Evolutionary conservation across 2,329 filamentous ascomycete genomes (phyloP).

Genomic region (Malbranchea cinnamomea): DNA sequence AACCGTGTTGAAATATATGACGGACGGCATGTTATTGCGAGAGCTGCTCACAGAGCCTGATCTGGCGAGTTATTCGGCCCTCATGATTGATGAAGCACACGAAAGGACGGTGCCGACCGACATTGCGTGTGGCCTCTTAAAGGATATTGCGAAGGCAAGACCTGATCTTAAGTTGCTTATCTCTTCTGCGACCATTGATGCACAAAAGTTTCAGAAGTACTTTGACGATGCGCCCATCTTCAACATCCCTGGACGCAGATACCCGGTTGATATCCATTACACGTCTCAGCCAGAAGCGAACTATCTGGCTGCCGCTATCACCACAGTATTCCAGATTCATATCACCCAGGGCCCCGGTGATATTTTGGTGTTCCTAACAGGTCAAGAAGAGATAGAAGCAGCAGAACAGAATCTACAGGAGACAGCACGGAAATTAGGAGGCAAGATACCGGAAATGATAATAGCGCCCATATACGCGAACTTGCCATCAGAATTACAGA

Average conservation of each 20-base stretch:
- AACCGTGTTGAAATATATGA: constrained; percentile 90
- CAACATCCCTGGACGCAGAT: constrained; percentile 79
- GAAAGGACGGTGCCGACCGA: constrained; percentile 85
- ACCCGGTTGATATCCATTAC: constrained; percentile 84
- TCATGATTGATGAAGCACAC: constrained; percentile 98
- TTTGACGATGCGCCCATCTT: constrained; percentile 91
- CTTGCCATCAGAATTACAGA: constrained; percentile 75
- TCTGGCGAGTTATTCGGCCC: constrained; percentile 62
- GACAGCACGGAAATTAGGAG: constrained; percentile 73
- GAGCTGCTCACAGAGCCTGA: constrained; percentile 84
- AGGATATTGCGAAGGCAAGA: constrained; percentile 69
- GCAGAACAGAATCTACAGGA: constrained; percentile 73
- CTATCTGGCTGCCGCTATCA: constrained; percentile 80
- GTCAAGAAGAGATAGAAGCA: constrained; percentile 89
- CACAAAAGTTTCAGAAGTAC: constrained; percentile 78
- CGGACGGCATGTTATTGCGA: constrained; percentile 83
- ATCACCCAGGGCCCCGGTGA: constrained; percentile 72
- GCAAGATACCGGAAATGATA: constrained; percentile 69
- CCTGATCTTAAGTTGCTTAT: constrained; percentile 84
- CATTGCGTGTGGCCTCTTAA: constrained; percentile 73
- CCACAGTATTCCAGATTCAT: constrained; percentile 90
- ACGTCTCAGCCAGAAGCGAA: constrained; percentile 85
- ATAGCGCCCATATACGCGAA: constrained; percentile 93
- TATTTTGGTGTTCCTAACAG: constrained; percentile 86
- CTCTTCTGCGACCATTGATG: constrained; percentile 87